Evolutionary conservation across 768 basidiomycete genomes (phyloP).

Genomic region (Aureoboletus auriporus): DNA sequence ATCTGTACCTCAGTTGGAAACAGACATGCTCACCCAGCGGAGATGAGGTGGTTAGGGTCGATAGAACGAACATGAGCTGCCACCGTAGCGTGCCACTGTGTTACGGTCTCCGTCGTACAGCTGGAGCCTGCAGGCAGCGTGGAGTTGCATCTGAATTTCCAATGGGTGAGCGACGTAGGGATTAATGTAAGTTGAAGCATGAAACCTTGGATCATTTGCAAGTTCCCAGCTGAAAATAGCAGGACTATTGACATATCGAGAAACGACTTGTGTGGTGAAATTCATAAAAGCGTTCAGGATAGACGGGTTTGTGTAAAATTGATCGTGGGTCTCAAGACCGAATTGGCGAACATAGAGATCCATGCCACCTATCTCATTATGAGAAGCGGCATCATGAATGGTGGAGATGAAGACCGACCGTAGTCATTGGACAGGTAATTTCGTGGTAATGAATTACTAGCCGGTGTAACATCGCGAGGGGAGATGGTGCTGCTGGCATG

Average conservation of each 20-base stretch:
- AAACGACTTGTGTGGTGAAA: slow-evolving; percentile 50
- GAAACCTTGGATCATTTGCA: slow-evolving; percentile 62
- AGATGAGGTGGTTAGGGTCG: slow-evolving; percentile 63
- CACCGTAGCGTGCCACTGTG: slow-evolving; percentile 50
- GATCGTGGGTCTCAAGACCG: slow-evolving; percentile 43
- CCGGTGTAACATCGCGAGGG: slow-evolving; percentile 24
- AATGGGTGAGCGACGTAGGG: background rate
- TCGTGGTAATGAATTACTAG: slow-evolving; percentile 42
- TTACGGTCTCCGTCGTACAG: slow-evolving; percentile 52
- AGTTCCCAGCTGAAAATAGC: slow-evolving; percentile 57
- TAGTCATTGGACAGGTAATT: slow-evolving; percentile 61
- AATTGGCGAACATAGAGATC: slow-evolving; percentile 57
- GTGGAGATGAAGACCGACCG: slow-evolving; percentile 32
- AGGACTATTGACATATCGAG: slow-evolving; percentile 51
- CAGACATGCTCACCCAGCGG: slow-evolving; percentile 47
- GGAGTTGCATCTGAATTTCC: slow-evolving; percentile 49
- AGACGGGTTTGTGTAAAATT: slow-evolving; percentile 52
- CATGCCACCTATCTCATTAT: slow-evolving; percentile 49
- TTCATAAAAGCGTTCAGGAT: slow-evolving; percentile 52
- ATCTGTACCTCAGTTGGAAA: background rate
- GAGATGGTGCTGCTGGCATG: slow-evolving; percentile 2
- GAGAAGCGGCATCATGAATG: background rate
- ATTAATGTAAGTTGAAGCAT: background rate
- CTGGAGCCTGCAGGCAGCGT: slow-evolving; percentile 37
- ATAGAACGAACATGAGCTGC: slow-evolving; percentile 40